These are phyloP conservation scores for Emergomyces pasteurianus DNA, from an alignment of 2,329 filamentous ascomycete genomes.

Conservation along the genomic window DNA sequence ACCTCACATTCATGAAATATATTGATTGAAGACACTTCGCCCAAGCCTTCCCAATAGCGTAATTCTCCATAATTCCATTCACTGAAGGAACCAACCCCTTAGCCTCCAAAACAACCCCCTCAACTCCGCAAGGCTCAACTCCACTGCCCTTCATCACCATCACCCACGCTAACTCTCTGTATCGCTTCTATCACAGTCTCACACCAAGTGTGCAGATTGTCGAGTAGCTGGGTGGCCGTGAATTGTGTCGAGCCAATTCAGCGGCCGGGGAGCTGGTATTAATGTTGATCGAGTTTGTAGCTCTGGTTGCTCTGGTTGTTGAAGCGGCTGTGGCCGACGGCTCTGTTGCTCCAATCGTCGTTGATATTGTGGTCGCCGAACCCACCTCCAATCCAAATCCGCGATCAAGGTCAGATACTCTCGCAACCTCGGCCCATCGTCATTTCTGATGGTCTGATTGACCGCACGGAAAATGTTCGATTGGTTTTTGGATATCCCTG, in stretches of 20 bases:
- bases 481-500: not conserved
- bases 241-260: not conserved
- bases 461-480: not conserved
- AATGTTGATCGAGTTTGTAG: not conserved
- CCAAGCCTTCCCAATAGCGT: not conserved
- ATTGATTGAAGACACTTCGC: not conserved
- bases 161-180: not conserved
- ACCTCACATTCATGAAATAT: not conserved
- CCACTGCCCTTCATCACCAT: not conserved
- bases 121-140: not conserved
- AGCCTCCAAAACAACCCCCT: not conserved
- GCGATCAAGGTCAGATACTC: constrained; percentile 1
- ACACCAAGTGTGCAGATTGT: not conserved
- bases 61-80: not conserved
- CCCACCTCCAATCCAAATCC: not conserved
- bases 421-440: not conserved
- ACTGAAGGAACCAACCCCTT: not conserved
- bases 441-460: not conserved
- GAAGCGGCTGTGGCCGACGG: not conserved
- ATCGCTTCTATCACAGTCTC: not conserved
- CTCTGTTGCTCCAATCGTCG: not conserved
- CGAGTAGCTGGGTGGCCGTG: not conserved
- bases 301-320: not conserved
- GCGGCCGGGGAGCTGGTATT: not conserved
- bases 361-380: not conserved